Conservation (phyloP, 768 basidiomycete species). For the Tephrocybe sp. region DNA sequence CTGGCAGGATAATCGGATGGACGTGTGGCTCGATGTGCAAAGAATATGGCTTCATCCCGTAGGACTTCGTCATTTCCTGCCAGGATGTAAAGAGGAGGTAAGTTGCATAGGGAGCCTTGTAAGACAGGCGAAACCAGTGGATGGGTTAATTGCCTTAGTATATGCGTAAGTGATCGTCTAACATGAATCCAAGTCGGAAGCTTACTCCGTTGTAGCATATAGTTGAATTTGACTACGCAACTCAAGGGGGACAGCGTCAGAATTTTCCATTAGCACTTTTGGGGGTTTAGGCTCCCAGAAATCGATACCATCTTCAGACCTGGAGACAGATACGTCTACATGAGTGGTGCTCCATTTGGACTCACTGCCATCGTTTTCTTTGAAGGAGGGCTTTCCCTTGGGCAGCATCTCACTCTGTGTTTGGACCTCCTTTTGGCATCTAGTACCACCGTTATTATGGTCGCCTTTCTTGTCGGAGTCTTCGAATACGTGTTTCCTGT, state of each 20-base stretch:
- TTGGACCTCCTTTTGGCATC: slow-evolving; percentile 16
- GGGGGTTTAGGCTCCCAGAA: slow-evolving; percentile 54
- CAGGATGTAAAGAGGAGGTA: slow-evolving; percentile 73
- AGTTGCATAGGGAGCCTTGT: slow-evolving; percentile 69
- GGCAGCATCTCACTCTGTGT: slow-evolving; percentile 32
- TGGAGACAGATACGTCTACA: neutral
- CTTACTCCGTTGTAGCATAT: slow-evolving; percentile 72
- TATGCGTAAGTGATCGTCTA: neutral
- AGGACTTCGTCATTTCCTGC: slow-evolving; percentile 74
- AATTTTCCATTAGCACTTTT: slow-evolving; percentile 52
- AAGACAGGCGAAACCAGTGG: slow-evolving; percentile 73
- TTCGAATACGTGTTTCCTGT: too few species aligned
- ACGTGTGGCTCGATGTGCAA: slow-evolving; percentile 78
- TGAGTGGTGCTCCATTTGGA: neutral
- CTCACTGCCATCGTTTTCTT: neutral
- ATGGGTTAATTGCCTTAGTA: slow-evolving; percentile 52
- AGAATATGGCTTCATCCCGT: slow-evolving; percentile 73
- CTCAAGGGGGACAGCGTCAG: slow-evolving; percentile 42
- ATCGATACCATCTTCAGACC: slow-evolving; percentile 27
- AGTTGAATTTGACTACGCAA: slow-evolving; percentile 69
- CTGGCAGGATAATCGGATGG: slow-evolving; percentile 63
- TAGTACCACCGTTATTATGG: slow-evolving; percentile 16
- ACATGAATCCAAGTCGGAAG: slow-evolving; percentile 3
- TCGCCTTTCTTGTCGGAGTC: slow-evolving; percentile 23
- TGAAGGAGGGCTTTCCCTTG: neutral